Evolutionary conservation across 192 early-diverging fungal genomes (phyloP), one percentile per base, ranked within the genome.

Genomic region (Dissophora ornata): DNA sequence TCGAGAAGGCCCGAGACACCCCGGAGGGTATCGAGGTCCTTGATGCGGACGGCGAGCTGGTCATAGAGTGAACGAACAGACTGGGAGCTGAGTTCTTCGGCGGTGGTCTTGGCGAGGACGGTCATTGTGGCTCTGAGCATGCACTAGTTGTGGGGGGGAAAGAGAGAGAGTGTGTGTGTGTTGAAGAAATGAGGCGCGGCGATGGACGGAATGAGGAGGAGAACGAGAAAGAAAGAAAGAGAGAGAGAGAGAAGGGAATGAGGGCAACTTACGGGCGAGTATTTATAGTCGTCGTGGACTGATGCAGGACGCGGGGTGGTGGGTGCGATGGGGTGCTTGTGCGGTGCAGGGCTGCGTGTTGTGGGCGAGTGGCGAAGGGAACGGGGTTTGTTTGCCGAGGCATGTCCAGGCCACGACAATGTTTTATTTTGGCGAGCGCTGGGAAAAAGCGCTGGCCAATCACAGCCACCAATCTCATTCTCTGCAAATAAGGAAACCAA

Each of bases 51-150:
- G 19, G 32, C 21, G 51, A 77, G 53, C 57, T 77, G 57, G 19
- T 77, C 65, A 19, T 77, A 77, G 29, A 77, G 65, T 11, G 64
- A 67, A 38, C 73, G 73, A 62, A 54, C 73, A 19, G 73, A 62
- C 59, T 67, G 58, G 49, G 73, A 44, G 59, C 63, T 36, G 16
- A 77, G 33, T 32, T 77, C 36, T 9, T 6, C 62, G 52, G 73
- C 44, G 51, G 73, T 33, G 19, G 73, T 41, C 29, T 67, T 67
- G 30, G 73, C 73, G 45, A 77, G 64, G 40, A 67, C 65, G 54
- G 73, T 77, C 73, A 77, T 77, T 36, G 73, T 77, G 21, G 53
- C 41, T 77, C 73, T 67, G 22, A 77, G 47, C 65, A 67, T 67
- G 32, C 57, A 67, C 73, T n/a, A n/a, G n/a, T 77, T 22, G 29